Evolutionary conservation across 768 basidiomycete genomes (phyloP).

Genomic region (Cyclocybe aegerita): DNA sequence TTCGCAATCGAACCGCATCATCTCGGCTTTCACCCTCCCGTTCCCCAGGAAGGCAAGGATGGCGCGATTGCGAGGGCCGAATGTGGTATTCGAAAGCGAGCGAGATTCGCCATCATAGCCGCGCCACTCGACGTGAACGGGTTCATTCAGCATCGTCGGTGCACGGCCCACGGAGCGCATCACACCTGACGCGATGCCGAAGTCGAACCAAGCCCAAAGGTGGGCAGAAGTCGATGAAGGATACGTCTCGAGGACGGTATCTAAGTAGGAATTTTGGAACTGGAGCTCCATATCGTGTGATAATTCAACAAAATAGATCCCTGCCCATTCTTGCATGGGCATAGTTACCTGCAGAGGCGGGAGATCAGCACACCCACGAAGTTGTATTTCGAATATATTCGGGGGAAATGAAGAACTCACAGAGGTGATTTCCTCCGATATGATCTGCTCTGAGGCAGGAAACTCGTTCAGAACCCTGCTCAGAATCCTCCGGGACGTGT

Average conservation of each 20-base stretch:
- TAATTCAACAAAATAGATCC: constrained; percentile 15
- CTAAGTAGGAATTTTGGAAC: constrained; percentile 22
- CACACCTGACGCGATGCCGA: constrained; percentile 22
- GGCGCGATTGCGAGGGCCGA: constrained; percentile 13
- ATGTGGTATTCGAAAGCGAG: constrained; percentile 4
- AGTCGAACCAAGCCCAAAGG: constrained; percentile 25
- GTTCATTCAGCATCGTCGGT: constrained; percentile 10
- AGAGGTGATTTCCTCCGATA: no score
- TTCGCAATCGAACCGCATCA: constrained; percentile 8
- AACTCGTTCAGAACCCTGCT: no score
- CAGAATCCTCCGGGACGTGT: no score
- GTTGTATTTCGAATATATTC: constrained; percentile 7
- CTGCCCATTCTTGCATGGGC: not conserved
- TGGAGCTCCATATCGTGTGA: no score
- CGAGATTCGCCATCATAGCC: constrained; percentile 16
- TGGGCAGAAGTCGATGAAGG: constrained; percentile 5
- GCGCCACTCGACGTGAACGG: constrained; percentile 18
- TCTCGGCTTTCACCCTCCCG: constrained; percentile 18
- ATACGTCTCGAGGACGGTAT: constrained; percentile 1
- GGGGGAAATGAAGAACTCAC: not conserved
- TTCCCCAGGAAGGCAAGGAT: constrained; percentile 20
- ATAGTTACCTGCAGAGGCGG: constrained; percentile 17
- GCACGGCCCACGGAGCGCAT: constrained; percentile 16
- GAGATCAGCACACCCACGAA: constrained; percentile 21
- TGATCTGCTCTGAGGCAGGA: no score